A percentile compares a stretch with the other conserved stretches of the same genome.
phyloP scores from a whole-genome alignment of 108 stramenopile species.

The Aurantiochytrium sp. region DNA sequence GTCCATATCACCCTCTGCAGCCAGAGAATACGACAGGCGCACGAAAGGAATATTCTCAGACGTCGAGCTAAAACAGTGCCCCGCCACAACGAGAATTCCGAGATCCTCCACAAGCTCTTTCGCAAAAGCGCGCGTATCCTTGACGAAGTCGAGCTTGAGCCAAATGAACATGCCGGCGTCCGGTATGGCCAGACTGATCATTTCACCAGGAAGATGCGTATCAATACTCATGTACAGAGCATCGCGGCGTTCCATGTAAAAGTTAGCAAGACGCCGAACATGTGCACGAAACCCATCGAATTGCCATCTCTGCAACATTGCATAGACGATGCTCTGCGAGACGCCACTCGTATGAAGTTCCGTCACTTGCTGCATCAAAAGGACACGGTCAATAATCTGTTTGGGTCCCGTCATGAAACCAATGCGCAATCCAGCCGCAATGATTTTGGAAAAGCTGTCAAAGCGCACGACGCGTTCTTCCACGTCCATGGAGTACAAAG shows the following conservation, averaged over 20 bases:
- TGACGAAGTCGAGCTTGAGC: slow-evolving; percentile 22
- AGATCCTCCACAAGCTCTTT: not conserved
- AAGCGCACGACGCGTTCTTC: slow-evolving; percentile 58
- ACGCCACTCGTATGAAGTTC: slow-evolving; percentile 40
- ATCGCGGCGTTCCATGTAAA: slow-evolving; percentile 35
- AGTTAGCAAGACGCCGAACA: not conserved
- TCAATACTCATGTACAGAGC: slow-evolving; percentile 20
- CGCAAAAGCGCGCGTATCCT: not conserved
- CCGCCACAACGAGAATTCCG: not conserved
- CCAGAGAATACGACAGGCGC: not conserved
- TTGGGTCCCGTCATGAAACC: slow-evolving; percentile 51
- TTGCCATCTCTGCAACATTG: slow-evolving; percentile 39
- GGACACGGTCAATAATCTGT: slow-evolving; percentile 33
- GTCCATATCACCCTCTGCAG: not conserved
- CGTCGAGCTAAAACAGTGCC: not conserved
- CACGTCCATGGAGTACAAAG: slow-evolving; percentile 31
- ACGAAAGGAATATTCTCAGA: not conserved
- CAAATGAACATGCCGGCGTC: slow-evolving; percentile 58
- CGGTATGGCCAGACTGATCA: not conserved
- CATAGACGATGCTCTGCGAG: slow-evolving; percentile 42
- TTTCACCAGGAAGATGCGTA: slow-evolving; percentile 17
- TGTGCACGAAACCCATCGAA: not conserved
- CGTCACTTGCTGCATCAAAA: slow-evolving; percentile 38
- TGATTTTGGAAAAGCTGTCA: slow-evolving; percentile 50
- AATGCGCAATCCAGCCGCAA: slow-evolving; percentile 54